Conservation (phyloP, 2,329 filamentous ascomycete genomes). For the Pseudocercospora fijiensis region DNA sequence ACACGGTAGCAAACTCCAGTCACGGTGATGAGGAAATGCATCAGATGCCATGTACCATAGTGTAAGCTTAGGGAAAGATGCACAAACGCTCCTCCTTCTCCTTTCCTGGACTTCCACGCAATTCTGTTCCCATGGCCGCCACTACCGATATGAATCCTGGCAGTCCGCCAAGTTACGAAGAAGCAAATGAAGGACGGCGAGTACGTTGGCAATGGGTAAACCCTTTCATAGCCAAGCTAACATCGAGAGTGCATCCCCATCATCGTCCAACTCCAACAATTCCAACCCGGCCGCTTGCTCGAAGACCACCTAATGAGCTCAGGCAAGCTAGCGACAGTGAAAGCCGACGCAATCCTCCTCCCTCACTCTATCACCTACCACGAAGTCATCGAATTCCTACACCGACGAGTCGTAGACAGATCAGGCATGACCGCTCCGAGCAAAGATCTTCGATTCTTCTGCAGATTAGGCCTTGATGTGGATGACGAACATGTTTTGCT, state of each 20-base stretch:
- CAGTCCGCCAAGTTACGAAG: neutral
- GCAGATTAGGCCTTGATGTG: neutral
- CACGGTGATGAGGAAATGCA: neutral
- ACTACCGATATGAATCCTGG: neutral
- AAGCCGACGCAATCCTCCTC: slow-evolving; percentile 13
- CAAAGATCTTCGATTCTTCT: slow-evolving; percentile 11
- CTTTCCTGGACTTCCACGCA: neutral
- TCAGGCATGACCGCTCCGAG: neutral
- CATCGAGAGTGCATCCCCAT: slow-evolving; percentile 7
- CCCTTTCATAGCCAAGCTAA: neutral
- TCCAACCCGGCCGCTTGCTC: slow-evolving; percentile 5
- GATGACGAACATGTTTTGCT: slow-evolving; percentile 13
- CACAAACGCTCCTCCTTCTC: neutral
- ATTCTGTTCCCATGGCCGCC: neutral
- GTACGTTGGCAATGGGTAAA: neutral
- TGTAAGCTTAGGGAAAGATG: neutral
- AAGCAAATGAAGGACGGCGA: neutral
- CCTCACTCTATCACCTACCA: slow-evolving; percentile 6
- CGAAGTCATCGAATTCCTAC: neutral
- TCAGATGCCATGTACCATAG: slow-evolving; percentile 1
- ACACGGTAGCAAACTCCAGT: neutral
- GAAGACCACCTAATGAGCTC: slow-evolving; percentile 8
- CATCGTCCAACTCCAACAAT: slow-evolving; percentile 15
- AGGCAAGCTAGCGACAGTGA: neutral
- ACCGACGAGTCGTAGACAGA: slow-evolving; percentile 9